Conservation (phyloP, 2,329 filamentous ascomycete species). For the Colletotrichum plurivorum region DNA sequence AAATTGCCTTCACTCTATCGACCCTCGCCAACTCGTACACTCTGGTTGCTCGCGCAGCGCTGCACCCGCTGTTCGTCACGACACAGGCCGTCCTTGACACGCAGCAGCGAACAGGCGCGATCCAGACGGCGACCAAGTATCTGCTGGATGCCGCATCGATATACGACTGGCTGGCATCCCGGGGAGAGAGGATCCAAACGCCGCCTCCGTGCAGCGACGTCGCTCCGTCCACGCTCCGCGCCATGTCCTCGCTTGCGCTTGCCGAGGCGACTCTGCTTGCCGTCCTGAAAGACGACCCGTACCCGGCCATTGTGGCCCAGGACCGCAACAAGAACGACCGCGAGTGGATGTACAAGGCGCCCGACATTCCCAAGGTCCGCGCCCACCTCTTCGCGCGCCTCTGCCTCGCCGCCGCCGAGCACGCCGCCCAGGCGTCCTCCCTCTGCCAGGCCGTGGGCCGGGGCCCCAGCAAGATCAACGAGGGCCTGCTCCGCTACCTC, state of each 20-base stretch:
- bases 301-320: slow-evolving; percentile 85
- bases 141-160: slow-evolving; percentile 85
- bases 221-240: slow-evolving; percentile 65
- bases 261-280: slow-evolving; percentile 92
- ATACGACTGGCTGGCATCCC: slow-evolving; percentile 78
- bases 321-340: slow-evolving; percentile 85
- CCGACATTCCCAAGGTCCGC: slow-evolving; percentile 89
- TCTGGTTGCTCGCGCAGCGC: slow-evolving; percentile 77
- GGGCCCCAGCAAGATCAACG: slow-evolving; percentile 65
- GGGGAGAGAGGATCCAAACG: slow-evolving; percentile 60
- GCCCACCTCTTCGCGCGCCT: slow-evolving; percentile 90
- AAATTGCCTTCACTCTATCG: slow-evolving; percentile 84
- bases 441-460: slow-evolving; percentile 58
- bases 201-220: slow-evolving; percentile 67
- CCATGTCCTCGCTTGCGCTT: slow-evolving; percentile 76
- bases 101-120: slow-evolving; percentile 78
- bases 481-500: slow-evolving; percentile 79
- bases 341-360: slow-evolving; percentile 97
- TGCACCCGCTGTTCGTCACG: slow-evolving; percentile 81
- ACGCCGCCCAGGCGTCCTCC: slow-evolving; percentile 80
- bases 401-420: slow-evolving; percentile 89
- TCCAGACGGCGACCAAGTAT: slow-evolving; percentile 81
- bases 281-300: slow-evolving; percentile 94
- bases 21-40: slow-evolving; percentile 83
- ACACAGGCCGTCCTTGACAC: slow-evolving; percentile 71